These are phyloP conservation scores for Aphanomyces astaci DNA, from an alignment of 352 stramenopile genomes.

Conservation along the genomic window DNA sequence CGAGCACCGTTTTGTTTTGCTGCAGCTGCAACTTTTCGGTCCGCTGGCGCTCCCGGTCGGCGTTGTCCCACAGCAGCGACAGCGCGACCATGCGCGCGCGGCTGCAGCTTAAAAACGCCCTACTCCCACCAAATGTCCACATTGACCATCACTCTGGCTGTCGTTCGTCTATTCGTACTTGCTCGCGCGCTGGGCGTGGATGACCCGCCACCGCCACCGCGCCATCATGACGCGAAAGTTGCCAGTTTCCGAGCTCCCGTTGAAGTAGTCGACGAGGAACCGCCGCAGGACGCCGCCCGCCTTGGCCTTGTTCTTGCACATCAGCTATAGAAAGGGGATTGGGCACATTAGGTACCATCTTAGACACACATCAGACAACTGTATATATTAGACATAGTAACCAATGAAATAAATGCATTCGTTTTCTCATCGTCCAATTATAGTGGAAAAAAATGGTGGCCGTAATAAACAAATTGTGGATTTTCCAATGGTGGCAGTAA, in stretches of 20 bases:
- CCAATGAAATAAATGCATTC: too few species aligned
- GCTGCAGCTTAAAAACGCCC: conserved; percentile 44
- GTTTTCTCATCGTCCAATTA: too few species aligned
- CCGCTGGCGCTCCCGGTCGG: conserved; percentile 60
- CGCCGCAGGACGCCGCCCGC: conserved; percentile 36
- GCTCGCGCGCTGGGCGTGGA: conserved; percentile 48
- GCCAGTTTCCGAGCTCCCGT: conserved; percentile 45
- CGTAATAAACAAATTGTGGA: too few species aligned
- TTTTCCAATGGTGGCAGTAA: too few species aligned
- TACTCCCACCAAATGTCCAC: not conserved
- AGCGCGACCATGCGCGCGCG: conserved; percentile 47
- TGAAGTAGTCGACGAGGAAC: conserved; percentile 54
- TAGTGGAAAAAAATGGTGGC: too few species aligned
- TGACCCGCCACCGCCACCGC: conserved; percentile 63
- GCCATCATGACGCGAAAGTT: conserved; percentile 75
- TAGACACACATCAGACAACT: too few species aligned
- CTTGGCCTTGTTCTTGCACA: conserved; percentile 22
- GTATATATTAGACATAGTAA: too few species aligned
- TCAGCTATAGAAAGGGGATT: too few species aligned
- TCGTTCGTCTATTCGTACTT: conserved; percentile 5
- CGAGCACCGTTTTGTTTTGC: conserved; percentile 13
- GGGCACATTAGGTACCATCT: too few species aligned
- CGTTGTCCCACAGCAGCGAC: conserved; percentile 51
- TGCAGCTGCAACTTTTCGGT: conserved; percentile 41
- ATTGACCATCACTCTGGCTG: not conserved